These are phyloP conservation scores for Talaromyces nanjingensis DNA, from an alignment of 495 filamentous ascomycete species.

Conservation along the genomic window DNA sequence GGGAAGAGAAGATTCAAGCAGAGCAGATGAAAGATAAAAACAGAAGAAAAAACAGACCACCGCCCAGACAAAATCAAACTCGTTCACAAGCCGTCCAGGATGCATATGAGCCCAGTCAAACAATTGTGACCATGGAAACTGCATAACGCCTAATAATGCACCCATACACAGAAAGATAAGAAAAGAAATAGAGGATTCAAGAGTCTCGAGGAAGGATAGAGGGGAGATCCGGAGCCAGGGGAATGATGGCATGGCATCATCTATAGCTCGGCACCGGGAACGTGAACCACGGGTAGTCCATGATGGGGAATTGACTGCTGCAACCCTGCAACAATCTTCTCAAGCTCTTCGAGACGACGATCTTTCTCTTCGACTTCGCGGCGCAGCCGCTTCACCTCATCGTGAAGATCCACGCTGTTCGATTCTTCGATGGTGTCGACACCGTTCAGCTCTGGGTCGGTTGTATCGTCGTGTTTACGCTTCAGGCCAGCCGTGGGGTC, in stretches of 20 bases:
- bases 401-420: constrained; percentile 42
- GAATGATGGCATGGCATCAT: neutral
- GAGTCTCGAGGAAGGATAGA: neutral
- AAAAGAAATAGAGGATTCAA: neutral
- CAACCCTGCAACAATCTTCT: constrained; percentile 36
- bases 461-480: constrained; percentile 40
- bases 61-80: constrained; percentile 3
- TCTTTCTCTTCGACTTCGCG: constrained; percentile 49
- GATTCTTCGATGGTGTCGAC: constrained; percentile 27
- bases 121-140: constrained; percentile 1
- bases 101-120: constrained; percentile 1
- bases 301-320: constrained; percentile 36
- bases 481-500: constrained; percentile 25
- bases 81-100: constrained; percentile 4
- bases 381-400: constrained; percentile 51
- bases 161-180: neutral
- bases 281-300: constrained; percentile 2
- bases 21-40: neutral
- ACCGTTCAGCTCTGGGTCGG: constrained; percentile 7
- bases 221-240: neutral
- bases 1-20: neutral
- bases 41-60: neutral
- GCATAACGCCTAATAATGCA: constrained; percentile 5
- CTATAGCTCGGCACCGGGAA: neutral
- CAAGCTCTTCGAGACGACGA: constrained; percentile 36